Evolutionary conservation across 1,139 yeast species (phyloP), one percentile per base, ranked within the genome.

Genomic region (Saccharomyces hybrid): DNA sequence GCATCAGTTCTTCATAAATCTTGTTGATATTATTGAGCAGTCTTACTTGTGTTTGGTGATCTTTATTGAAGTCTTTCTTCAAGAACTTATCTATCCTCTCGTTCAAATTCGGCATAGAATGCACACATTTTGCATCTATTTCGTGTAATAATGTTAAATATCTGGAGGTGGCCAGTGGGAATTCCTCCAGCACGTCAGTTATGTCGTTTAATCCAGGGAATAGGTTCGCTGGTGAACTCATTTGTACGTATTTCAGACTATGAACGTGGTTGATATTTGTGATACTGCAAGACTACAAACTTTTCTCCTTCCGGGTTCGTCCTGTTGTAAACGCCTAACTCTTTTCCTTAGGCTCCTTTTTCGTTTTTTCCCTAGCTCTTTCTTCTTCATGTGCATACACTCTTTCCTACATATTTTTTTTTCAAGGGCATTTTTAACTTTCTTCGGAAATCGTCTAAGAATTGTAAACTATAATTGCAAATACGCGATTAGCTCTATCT

Each of bases 91-190:
- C 75, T 53, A 90, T 86, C 59, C 79, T 76, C 14, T 74, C 70
- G 57, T 83, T 81, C 58, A 91, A 76, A 61, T 78, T 75, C 0
- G 97, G 97, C 26, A 86, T 77, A 0, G 88, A 78, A 56, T 82
- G 78, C 50, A 87, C 87, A 69, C 96, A 89, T 70, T 93, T 91
- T 58, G 98, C 97, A 66, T 91, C 98, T 54, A 93, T 90, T 68
- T 93, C 99, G 67, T 90, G 88, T 60, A 93, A 75, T 28, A 90
- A 75, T 0, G 99, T 93, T 70, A 91, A 83, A 68, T 91, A 93
- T 55, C 93, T 82, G 52, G 90, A 81, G 52, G 89, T 77, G 63
- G 90, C 97, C 57, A 80, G 68, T 1, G 99, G 99, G 61, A 91
- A 77, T 30, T 97, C 97, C 69, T 90, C 96, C 58, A 93, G 80